phyloP scores from a whole-genome alignment of 164 flowering plant species.

The Tetracentron sinense region DNA sequence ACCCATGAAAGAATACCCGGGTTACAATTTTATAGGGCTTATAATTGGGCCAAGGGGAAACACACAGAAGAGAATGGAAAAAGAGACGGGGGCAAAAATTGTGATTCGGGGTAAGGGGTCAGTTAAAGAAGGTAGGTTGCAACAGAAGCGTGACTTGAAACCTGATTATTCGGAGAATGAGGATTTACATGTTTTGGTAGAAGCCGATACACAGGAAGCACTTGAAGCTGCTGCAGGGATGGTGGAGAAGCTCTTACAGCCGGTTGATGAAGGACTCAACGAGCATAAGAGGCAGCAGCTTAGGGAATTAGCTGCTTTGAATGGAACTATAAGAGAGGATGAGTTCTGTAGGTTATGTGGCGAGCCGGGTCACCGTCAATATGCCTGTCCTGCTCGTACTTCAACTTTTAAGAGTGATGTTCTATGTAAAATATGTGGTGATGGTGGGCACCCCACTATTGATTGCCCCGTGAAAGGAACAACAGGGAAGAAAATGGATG shows the following conservation, averaged over 20 bases:
- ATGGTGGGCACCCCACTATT: conserved; percentile 96
- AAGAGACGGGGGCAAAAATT: conserved; percentile 90
- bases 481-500: conserved; percentile 94
- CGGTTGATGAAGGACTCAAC: conserved; percentile 89
- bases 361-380: conserved; percentile 92
- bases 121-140: conserved; percentile 84
- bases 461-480: conserved; percentile 94
- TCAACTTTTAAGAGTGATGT: conserved; percentile 93
- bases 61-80: conserved; percentile 96
- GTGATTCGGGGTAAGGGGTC: conserved; percentile 94
- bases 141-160: conserved; percentile 79
- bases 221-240: conserved; percentile 92
- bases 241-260: conserved; percentile 95
- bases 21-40: conserved; percentile 89
- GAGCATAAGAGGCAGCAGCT: conserved; percentile 97
- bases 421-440: conserved; percentile 85
- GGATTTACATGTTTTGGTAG: conserved; percentile 94
- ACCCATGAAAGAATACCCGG: conserved; percentile 95
- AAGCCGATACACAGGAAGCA: conserved; percentile 86
- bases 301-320: conserved; percentile 85
- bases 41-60: conserved; percentile 98
- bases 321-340: conserved; percentile 94
- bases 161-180: conserved; percentile 84
- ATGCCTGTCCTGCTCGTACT: conserved; percentile 79
- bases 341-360: conserved; percentile 93